A percentile compares a stretch with the other conserved stretches of the same genome.
Conservation (phyloP, 768 basidiomycete genomes). For the Leucocoprinus leucothites region DNA sequence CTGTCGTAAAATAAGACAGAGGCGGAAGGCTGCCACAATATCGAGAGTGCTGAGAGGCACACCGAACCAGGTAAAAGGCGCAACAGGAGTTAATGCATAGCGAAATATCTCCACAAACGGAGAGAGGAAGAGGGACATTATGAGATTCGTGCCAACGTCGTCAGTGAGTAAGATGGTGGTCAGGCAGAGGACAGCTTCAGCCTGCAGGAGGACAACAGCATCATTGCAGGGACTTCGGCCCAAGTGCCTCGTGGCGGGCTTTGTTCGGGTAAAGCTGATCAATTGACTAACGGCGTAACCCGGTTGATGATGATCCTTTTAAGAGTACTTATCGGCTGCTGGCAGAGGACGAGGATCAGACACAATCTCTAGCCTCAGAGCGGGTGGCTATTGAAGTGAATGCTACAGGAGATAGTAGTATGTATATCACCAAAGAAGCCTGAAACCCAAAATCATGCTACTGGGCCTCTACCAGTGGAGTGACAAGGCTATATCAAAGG, state of each 20-base stretch:
- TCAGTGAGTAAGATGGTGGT: not conserved
- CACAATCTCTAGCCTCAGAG: no score
- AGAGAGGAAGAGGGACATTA: slow-evolving; percentile 17
- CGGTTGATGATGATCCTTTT: not conserved
- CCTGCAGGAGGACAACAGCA: not conserved
- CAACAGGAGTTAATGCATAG: slow-evolving; percentile 52
- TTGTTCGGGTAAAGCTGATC: not conserved
- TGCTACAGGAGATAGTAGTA: no score
- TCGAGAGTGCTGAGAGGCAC: slow-evolving; percentile 60
- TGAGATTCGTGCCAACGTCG: slow-evolving; percentile 8
- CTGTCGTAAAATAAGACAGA: slow-evolving; percentile 69
- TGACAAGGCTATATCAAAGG: no score
- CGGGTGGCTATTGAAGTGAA: no score
- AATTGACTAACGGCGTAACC: not conserved
- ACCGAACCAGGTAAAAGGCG: slow-evolving; percentile 69
- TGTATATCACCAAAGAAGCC: no score
- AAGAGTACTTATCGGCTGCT: no score
- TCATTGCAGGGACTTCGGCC: not conserved
- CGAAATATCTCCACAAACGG: slow-evolving; percentile 51
- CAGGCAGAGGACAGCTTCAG: not conserved
- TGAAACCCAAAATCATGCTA: no score
- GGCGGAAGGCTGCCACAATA: slow-evolving; percentile 61
- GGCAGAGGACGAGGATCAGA: no score
- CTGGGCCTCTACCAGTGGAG: no score
- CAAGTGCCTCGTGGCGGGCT: not conserved